Base-by-base conservation (phyloP, 495 filamentous ascomycete genomes). In the Neurospora africana region DNA sequence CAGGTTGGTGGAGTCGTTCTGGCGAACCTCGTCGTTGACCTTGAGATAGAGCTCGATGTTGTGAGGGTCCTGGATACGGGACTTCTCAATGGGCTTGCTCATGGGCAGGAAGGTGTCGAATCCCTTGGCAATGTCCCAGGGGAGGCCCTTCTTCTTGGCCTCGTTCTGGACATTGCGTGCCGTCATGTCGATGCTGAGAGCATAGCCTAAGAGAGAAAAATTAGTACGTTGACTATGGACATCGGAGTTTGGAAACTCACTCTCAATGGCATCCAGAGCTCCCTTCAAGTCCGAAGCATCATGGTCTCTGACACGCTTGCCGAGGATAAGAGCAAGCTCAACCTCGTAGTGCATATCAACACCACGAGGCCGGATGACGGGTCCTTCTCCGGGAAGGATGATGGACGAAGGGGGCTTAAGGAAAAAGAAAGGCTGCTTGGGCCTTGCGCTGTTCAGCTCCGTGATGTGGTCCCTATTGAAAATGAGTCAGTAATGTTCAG, bases 401-500 rank as follows among this genome's bases (percentile, higher is more conserved):
- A 99, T 90, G 21, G 93, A 90, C 70, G 90, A 89, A 0, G 93
- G 79, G 7, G 95, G 96, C 86, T 99, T 99, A 73, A 97, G 87
- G 88, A 99, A 99, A 90, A 97, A 99, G 83, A 99, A 98, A 7
- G 96, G 95, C 79, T 96, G 92, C 80, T 92, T 93, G 71, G 95
- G 94, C 61, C 88, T 86, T 71, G 86, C 84, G 81, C 90, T 97
- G 84, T 93, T 93, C 76, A 99, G 87, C 86, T 99, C 95, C 76
- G 90, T 86, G 77, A 98, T 91, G 83, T 99, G 95, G 84, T 97
- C 95, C 81, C 93, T 96, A 80, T 71, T 70, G 73, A 71, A 58
- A 71, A 47, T 68, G 72, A 73, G 77, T 81, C 70, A 78, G 75
- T 43, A 30, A 19, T 44, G n/a, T 67, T 39, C 27, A 13, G 19